Conservation (phyloP, 2,329 filamentous ascomycete genomes). For the Sodiomyces alkalinus region DNA sequence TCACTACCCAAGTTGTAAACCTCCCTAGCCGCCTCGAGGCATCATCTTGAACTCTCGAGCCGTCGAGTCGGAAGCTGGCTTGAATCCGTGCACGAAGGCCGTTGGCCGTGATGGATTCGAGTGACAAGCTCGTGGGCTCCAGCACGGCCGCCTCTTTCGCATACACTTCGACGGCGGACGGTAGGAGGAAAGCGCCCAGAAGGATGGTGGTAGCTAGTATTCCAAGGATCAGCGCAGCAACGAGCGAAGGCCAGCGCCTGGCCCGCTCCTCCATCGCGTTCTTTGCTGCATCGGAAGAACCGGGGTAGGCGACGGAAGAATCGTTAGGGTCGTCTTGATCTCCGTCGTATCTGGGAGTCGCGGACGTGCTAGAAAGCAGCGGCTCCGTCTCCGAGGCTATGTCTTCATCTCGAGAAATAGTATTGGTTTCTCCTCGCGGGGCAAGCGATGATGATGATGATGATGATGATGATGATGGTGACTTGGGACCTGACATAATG, state of each 20-base stretch:
- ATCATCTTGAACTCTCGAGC: conserved; percentile 54
- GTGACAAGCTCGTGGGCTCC: conserved; percentile 67
- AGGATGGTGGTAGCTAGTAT: conserved; percentile 53
- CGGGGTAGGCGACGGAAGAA: conserved; percentile 7
- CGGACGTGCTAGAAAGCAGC: conserved; percentile 25
- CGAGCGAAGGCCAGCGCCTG: conserved; percentile 60
- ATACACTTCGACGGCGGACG: conserved; percentile 71
- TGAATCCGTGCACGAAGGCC: conserved; percentile 70
- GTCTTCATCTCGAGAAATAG: conserved; percentile 13
- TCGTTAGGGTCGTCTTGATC: conserved; percentile 16
- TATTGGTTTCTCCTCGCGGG: too few relatives aligned
- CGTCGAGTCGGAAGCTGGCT: conserved; percentile 70
- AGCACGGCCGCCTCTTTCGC: conserved; percentile 70
- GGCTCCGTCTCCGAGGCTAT: conserved; percentile 31
- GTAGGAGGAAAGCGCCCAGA: conserved; percentile 64
- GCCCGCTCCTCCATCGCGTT: conserved; percentile 19
- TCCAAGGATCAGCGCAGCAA: conserved; percentile 55
- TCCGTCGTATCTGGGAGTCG: conserved; percentile 23
- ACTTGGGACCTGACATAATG: too few relatives aligned
- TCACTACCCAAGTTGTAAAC: conserved; percentile 66
- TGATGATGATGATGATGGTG: too few relatives aligned
- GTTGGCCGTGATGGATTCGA: conserved; percentile 67
- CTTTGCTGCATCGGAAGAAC: conserved; percentile 9
- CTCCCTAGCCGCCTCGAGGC: conserved; percentile 61
- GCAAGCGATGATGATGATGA: too few relatives aligned